Evolutionary conservation across 2,329 filamentous ascomycete genomes (phyloP), one percentile per base, ranked within the genome.

Genomic region (Lojkania enalia): DNA sequence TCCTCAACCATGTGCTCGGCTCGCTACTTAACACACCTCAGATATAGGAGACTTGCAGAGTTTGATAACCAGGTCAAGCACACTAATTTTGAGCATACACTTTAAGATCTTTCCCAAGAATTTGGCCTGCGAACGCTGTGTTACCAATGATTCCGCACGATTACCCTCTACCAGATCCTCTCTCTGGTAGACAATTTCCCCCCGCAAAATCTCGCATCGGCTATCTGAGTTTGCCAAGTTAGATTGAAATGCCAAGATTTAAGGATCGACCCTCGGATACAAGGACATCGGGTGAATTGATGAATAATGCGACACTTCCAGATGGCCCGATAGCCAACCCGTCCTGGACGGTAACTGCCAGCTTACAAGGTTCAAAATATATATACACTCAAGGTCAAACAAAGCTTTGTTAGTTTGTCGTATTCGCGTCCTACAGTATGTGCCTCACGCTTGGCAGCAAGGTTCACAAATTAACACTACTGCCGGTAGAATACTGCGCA

Each of bases 401-500:
- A 12, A 35, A 42, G 32, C 11, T 42, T 39, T 19, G n/a, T 6
- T 14, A 18, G 19, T 12, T 27, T n/a, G 12, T 37, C 41, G 36
- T 36, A 33, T 36, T 39, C 29, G 32, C 12, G 20, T n/a, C 7
- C 3, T 4, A 14, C 23, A 20, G 14, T 12, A 2, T 36, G 27
- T 14, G 20, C 23, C 41, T 44, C n/a, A 45, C 50, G 43, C 49
- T 55, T 36, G 47, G 49, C 46, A 48, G 45, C 44, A 53, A 35
- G 51, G 35, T 23, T 35, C 45, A 38, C 52, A 55, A 16, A 61
- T 55, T 53, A 53, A n/a, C 16, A 35, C 44, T 36, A 46, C 48
- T 57, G 39, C 57, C 59, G 59, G 61, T 49, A 60, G 55, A 61
- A 58, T 55, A 27, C 41, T 33, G 37, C 20, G 31, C 51, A 45